These are phyloP conservation scores for Calonectria hongkongensis DNA, from an alignment of 2,329 filamentous ascomycete species.

Conservation along the genomic window DNA sequence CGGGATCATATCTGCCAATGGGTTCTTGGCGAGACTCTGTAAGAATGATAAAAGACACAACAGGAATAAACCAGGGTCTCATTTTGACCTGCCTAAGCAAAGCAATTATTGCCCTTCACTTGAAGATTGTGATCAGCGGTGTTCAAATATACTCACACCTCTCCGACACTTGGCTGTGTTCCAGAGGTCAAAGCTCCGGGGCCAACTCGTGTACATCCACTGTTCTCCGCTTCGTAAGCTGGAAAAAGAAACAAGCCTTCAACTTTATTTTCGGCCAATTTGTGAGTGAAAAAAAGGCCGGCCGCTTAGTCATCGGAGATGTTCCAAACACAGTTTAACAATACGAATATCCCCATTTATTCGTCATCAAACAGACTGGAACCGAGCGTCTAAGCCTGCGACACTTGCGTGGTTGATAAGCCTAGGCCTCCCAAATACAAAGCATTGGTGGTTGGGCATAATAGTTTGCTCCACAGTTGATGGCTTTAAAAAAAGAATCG, in stretches of 20 bases:
- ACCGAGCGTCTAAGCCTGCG: background rate
- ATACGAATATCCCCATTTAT: background rate
- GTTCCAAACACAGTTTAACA: background rate
- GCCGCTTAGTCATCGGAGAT: slow-evolving; percentile 14
- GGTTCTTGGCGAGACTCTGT: too few species aligned
- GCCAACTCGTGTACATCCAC: too few species aligned
- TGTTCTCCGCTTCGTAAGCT: background rate
- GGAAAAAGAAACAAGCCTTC: background rate
- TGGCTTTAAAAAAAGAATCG: background rate
- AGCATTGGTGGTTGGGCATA: background rate
- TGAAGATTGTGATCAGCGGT: too few species aligned
- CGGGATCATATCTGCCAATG: too few species aligned
- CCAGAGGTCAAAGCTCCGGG: too few species aligned
- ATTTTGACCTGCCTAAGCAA: too few species aligned
- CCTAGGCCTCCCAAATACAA: background rate
- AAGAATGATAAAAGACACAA: too few species aligned
- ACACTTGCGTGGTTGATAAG: background rate
- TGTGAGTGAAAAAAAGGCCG: background rate
- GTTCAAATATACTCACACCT: too few species aligned
- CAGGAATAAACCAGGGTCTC: too few species aligned
- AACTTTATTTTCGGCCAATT: background rate
- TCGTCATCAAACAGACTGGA: background rate
- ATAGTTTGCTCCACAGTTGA: too few species aligned
- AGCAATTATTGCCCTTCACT: too few species aligned
- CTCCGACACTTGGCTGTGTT: too few species aligned